Conservation (phyloP, 805 yeast species). For the Ogataea sp. region DNA sequence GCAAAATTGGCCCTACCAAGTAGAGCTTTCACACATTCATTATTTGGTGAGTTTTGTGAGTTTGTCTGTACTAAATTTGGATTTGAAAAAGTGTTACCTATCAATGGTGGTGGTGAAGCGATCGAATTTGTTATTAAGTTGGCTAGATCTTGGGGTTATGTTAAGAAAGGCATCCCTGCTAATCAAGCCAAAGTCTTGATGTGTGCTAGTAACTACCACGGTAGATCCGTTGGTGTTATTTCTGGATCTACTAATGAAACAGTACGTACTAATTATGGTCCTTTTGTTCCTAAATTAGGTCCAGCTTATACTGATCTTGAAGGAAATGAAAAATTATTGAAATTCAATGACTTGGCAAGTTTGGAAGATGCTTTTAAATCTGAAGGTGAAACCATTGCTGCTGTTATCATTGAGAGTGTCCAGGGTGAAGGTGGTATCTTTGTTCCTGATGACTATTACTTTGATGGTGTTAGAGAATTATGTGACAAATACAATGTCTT, state of each 20-base stretch:
- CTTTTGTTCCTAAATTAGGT: slow-evolving; percentile 21
- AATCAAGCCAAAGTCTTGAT: slow-evolving; percentile 24
- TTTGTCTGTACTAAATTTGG: slow-evolving; percentile 19
- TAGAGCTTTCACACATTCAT: slow-evolving; percentile 17
- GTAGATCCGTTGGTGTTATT: slow-evolving; percentile 31
- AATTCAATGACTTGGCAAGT: slow-evolving; percentile 18
- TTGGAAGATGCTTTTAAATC: slow-evolving; percentile 19
- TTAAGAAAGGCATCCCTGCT: slow-evolving; percentile 20
- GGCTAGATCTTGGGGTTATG: slow-evolving; percentile 24
- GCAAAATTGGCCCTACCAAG: slow-evolving; percentile 22
- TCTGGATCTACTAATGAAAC: slow-evolving; percentile 27
- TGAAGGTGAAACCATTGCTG: slow-evolving; percentile 26
- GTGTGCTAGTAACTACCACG: slow-evolving; percentile 29
- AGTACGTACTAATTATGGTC: slow-evolving; percentile 26
- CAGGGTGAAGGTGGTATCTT: slow-evolving; percentile 34
- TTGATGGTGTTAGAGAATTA: slow-evolving; percentile 23
- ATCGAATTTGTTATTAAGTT: slow-evolving; percentile 31
- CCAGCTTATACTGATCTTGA: slow-evolving; percentile 23
- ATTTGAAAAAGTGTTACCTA: slow-evolving; percentile 20
- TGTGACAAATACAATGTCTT: slow-evolving; percentile 24
- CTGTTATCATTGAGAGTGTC: slow-evolving; percentile 28
- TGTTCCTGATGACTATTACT: slow-evolving; percentile 25
- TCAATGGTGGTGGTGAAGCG: slow-evolving; percentile 28
- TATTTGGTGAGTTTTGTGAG: slow-evolving; percentile 18
- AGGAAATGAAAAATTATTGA: slow-evolving; percentile 20